Conservation (phyloP, 2,329 filamentous ascomycete genomes). For the Blastomyces emzantsi region DNA sequence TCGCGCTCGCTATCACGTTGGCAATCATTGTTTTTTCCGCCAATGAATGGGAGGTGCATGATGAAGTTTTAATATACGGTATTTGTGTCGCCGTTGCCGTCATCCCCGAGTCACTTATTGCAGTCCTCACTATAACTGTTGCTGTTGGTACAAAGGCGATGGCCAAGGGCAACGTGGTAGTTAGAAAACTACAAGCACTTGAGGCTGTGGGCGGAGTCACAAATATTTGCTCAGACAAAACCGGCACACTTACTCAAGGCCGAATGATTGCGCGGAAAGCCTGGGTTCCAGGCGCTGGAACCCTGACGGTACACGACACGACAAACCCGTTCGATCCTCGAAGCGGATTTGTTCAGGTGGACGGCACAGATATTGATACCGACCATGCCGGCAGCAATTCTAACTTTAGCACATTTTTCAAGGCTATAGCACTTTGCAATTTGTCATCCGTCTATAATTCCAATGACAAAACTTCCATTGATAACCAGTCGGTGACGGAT, state of each 20-base stretch:
- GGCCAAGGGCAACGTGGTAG: constrained; percentile 44
- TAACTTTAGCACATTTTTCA: constrained; percentile 43
- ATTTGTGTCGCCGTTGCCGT: constrained; percentile 44
- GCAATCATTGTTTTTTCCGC: constrained; percentile 58
- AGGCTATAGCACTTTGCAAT: constrained; percentile 52
- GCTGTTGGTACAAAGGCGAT: constrained; percentile 47
- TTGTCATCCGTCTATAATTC: constrained; percentile 47
- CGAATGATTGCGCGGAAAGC: constrained; percentile 49
- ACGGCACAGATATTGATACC: constrained; percentile 12
- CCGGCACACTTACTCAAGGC: constrained; percentile 49
- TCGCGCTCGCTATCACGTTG: constrained; percentile 52
- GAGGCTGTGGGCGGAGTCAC: constrained; percentile 52
- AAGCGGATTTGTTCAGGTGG: constrained; percentile 25
- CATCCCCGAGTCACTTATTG: constrained; percentile 51
- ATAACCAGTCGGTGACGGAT: constrained; percentile 11
- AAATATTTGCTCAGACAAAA: constrained; percentile 41
- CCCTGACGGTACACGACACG: constrained; percentile 43
- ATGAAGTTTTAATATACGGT: constrained; percentile 52
- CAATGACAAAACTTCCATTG: constrained; percentile 12
- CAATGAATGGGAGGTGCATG: constrained; percentile 42
- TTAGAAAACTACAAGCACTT: constrained; percentile 42
- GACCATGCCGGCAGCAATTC: constrained; percentile 7
- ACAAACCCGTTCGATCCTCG: constrained; percentile 46
- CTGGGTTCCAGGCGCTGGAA: constrained; percentile 45
- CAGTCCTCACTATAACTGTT: constrained; percentile 56